A percentile compares a stretch with the other conserved stretches of the same genome.
Conservation (phyloP, 2,329 filamentous ascomycete genomes). For the Aspergillus unguis region DNA sequence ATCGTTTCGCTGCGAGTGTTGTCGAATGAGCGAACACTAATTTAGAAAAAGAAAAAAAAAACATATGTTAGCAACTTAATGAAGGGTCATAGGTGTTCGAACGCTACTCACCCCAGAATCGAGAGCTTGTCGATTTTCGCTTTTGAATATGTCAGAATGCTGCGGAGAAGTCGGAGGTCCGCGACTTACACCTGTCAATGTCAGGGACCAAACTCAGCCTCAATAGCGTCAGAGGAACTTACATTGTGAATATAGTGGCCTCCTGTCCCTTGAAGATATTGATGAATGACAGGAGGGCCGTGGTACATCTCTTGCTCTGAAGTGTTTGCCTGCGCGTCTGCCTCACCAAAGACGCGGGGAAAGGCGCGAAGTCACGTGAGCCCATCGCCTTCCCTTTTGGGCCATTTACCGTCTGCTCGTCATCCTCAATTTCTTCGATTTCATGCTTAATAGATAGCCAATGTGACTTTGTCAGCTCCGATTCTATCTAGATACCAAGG, state of each 20-base stretch:
- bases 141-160: conserved; percentile 31
- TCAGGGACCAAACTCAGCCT: conserved; percentile 5
- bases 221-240: not conserved
- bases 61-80: conserved; percentile 4
- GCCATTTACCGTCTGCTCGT: too few species aligned
- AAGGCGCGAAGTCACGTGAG: conserved; percentile 15
- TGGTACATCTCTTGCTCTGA: not conserved
- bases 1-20: conserved; percentile 72
- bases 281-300: not conserved
- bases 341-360: conserved; percentile 16
- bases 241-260: conserved; percentile 5
- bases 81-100: not conserved
- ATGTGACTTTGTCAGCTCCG: too few species aligned
- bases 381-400: not conserved
- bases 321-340: conserved; percentile 17
- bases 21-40: conserved; percentile 75
- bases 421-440: too few species aligned
- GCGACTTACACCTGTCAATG: conserved; percentile 32
- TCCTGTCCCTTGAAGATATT: not conserved
- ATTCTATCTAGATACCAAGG: too few species aligned
- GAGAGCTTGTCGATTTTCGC: conserved; percentile 87
- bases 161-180: not conserved
- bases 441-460: too few species aligned
- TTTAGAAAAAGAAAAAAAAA: conserved; percentile 25
- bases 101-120: conserved; percentile 62